phyloP scores from a whole-genome alignment of 345 rosid species.

The Kernera saxatilis region DNA sequence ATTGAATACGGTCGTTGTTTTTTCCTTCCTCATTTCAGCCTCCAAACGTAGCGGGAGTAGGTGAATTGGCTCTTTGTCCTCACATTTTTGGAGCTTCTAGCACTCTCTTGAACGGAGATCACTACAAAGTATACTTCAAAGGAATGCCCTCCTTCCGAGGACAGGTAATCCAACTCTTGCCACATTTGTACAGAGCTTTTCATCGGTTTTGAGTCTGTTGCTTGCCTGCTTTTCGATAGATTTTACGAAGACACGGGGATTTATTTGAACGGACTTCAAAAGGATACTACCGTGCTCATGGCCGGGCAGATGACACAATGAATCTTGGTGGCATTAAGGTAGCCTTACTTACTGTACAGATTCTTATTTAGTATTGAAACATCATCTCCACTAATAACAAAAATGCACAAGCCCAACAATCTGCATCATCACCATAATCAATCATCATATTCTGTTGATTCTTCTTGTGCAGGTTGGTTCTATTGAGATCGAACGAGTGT shows the following conservation, averaged over 20 bases:
- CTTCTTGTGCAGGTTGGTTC: conserved; percentile 67
- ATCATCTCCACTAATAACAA: neutral
- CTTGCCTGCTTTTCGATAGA: conserved; percentile 32
- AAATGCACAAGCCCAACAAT: neutral
- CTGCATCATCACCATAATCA: neutral
- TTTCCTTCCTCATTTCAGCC: conserved; percentile 44
- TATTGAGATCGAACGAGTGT: conserved; percentile 80
- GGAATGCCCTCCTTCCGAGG: conserved; percentile 84
- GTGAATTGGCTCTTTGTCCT: conserved; percentile 84
- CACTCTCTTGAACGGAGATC: conserved; percentile 68
- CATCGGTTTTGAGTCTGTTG: neutral
- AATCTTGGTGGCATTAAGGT: conserved; percentile 99
- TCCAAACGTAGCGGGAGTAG: conserved; percentile 52
- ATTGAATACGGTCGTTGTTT: neutral
- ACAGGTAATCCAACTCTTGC: conserved; percentile 37
- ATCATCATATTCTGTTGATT: neutral
- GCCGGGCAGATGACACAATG: conserved; percentile 97
- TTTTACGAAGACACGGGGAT: conserved; percentile 93
- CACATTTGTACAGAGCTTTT: neutral
- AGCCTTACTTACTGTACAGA: neutral
- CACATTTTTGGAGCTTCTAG: conserved; percentile 83
- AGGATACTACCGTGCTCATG: conserved; percentile 92
- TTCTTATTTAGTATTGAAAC: neutral
- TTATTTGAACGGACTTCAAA: conserved; percentile 68
- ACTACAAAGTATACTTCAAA: conserved; percentile 65